Base-by-base conservation (phyloP, 2,329 filamentous ascomycete genomes). In the Aspergillus versicolor region DNA sequence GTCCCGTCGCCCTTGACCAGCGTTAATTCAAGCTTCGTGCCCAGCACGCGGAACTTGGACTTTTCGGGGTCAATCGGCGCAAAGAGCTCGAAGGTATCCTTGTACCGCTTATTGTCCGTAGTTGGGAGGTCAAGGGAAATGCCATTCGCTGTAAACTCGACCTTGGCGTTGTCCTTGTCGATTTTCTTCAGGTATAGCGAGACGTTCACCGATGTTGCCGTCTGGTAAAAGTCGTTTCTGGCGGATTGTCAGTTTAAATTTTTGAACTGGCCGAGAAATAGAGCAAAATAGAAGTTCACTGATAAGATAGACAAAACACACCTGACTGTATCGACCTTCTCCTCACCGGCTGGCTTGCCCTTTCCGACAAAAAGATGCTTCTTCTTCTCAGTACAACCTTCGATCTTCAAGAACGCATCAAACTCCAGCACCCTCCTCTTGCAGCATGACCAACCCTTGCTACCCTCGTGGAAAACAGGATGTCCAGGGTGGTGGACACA, bases 171-270 rank as follows among this genome's bases (percentile, higher is more conserved):
- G 22, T 88, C 83, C 76, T 93, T 95, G 77, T 92, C 86, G 67
- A 99, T 96, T 79, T 97, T 97, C 81, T 97, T 99, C 54, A 97
- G 82, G 78, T 96, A 99, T 65, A 97, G 88, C 8, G 90, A 94
- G 2, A 90, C 92, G 64, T 95, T 96, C 56, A 97, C 90, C 13
- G 86, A 87, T 12, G 85, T 84, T 2, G 88, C 81, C 1, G 94
- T 97, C 76, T 99, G 94, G 77, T 99, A 99, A 77, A 93, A 99
- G 75, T 99, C 94, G 70, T 89, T 86, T 59, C 88, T 89, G 67
- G 46, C 42, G 11, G 24, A 45, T 30, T 51, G 40, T 54, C 17
- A 59, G 42, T 17, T 21, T 21, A 21, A 21, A 21, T 4, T 21
- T 21, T 21, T 21, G 21, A 21, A 21, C 21, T 21, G 21, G 21